Conservation (phyloP, 2,329 filamentous ascomycete genomes). For the Neonectria magnoliae region DNA sequence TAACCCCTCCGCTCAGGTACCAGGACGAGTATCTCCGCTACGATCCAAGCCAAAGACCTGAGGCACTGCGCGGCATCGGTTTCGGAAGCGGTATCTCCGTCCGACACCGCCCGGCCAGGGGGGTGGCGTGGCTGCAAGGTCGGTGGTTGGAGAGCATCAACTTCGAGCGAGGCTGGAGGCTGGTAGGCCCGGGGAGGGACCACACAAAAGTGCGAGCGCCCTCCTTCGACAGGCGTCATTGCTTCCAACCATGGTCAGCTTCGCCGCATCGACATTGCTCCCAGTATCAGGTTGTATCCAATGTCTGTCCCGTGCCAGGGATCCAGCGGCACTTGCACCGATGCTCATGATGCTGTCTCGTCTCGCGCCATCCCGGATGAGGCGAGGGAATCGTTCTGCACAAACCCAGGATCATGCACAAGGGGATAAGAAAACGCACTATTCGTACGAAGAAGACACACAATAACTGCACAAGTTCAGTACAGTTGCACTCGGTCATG, state of each 20-base stretch:
- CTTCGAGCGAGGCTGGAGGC: constrained; percentile 6
- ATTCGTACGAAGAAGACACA: constrained; percentile 12
- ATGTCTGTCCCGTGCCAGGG: constrained; percentile 27
- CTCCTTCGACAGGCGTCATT: constrained; percentile 29
- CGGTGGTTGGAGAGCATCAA: constrained; percentile 1
- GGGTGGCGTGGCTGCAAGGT: constrained; percentile 10
- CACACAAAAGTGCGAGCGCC: constrained; percentile 14
- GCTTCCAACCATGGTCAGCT: constrained; percentile 25
- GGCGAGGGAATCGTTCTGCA: constrained; percentile 36
- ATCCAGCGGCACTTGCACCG: constrained; percentile 37
- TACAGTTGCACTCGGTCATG: constrained; percentile 12
- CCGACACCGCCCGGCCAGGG: constrained; percentile 36
- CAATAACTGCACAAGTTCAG: constrained; percentile 16
- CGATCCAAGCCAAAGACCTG: constrained; percentile 30
- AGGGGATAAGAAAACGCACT: constrained; percentile 26
- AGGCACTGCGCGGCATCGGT: constrained; percentile 31
- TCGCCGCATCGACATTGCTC: constrained; percentile 21
- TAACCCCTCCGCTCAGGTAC: constrained; percentile 32
- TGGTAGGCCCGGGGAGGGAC: constrained; percentile 6
- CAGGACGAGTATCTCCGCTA: constrained; percentile 27
- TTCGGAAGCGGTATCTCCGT: constrained; percentile 38
- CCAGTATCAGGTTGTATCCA: constrained; percentile 23
- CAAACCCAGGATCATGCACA: constrained; percentile 42
- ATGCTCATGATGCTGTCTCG: constrained; percentile 34
- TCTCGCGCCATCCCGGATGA: constrained; percentile 35